Base-by-base conservation (phyloP, 148 eudicot species). In the Rhododendron kiyosumense region DNA sequence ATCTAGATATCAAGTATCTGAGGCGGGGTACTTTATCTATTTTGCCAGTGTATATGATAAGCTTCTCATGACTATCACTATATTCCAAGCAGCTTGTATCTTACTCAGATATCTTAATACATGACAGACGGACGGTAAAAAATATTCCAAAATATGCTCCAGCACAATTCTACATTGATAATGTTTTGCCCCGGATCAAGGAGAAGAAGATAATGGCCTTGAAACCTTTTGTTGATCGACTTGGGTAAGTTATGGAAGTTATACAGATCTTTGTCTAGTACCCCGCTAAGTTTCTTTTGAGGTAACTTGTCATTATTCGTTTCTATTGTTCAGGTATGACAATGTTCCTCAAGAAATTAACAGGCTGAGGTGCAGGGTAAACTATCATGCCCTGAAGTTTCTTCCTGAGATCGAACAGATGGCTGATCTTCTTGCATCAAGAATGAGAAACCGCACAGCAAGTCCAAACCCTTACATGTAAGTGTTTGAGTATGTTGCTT, bases 71-170 rank as follows among this genome's bases (percentile, higher is more conserved):
- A 43, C 20, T 34, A 30, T 84, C 20, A 6, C 61, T 73, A 32
- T 73, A 17, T 30, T 69, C 32, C 79, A 71, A 86, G n/a, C 43
- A 57, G 28, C 45, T 30, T 86, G n/a, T 49, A 38, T 73, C 43
- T 81, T 81, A 34, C 36, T 63, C 7, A 59, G 26, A 32, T 48
- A 63, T 82, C 59, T 75, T 69, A 30, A 76, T 89, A 45, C 85
- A 86, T 93, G 89, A 86, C 83, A 97, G 99, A 85, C 98, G 99
- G 80, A 97, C 99, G 1, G 98, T 97, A 28, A 97, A 97, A 90
- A 97, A 95, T 91, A 95, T 97, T 82, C 99, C 99, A 28, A 97
- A 97, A 89, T 97, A 97, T 92, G 99, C 99, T 78, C 90, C 99
- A 57, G 98, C 99, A 18, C 89, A 97, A 49, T 97, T 95, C 86